Conservation (phyloP, 306 rosid genomes). For the Spatholobus suberectus region DNA sequence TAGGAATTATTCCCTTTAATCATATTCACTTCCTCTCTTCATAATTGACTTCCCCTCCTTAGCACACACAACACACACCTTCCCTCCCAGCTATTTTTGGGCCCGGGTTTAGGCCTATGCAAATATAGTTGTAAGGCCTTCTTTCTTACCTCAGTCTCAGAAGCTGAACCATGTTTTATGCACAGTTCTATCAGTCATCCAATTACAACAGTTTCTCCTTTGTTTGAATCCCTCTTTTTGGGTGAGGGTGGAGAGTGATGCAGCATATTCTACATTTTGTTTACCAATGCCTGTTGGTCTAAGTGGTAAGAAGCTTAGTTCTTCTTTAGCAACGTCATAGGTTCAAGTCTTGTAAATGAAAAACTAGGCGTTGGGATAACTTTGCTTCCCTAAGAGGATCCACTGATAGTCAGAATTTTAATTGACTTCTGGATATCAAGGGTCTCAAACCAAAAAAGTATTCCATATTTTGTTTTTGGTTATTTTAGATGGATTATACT, state of each 20-base stretch:
- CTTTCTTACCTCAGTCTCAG: neutral
- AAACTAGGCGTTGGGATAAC: neutral
- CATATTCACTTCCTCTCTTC: neutral
- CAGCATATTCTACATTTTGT: constrained; percentile 12
- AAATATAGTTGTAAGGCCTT: constrained; percentile 6
- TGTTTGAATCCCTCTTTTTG: constrained; percentile 1
- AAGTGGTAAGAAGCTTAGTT: neutral
- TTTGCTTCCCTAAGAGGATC: neutral
- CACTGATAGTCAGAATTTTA: neutral
- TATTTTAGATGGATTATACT: constrained; percentile 14
- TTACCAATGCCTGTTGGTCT: neutral
- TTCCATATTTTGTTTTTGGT: neutral
- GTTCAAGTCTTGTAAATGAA: constrained; percentile 24
- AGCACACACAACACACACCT: neutral
- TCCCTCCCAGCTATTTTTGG: neutral
- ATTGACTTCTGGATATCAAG: neutral
- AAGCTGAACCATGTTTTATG: neutral
- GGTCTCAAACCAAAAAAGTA: neutral
- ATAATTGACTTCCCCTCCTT: neutral
- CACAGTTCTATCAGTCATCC: neutral
- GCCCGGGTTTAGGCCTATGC: neutral
- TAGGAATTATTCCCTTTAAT: neutral
- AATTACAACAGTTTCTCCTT: neutral
- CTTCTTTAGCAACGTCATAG: neutral
- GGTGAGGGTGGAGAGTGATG: neutral